Conservation (phyloP, 768 basidiomycete genomes). For the Cystobasidium onofrii region DNA sequence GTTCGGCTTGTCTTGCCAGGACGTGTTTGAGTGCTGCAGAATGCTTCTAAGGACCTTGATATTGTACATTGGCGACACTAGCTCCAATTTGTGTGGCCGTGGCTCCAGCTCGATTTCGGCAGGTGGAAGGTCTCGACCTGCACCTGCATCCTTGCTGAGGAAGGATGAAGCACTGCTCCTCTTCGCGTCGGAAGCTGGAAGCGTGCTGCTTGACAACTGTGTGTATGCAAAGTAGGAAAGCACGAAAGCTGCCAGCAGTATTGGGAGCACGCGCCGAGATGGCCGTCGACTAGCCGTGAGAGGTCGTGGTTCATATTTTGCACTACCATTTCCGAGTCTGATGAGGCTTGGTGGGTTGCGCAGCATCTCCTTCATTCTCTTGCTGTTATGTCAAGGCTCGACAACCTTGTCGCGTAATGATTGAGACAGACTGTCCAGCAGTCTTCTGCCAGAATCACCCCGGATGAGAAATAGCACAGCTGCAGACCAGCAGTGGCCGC, state of each 20-base stretch:
- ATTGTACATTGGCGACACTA: conserved; percentile 2
- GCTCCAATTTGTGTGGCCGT: neutral
- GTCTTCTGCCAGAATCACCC: neutral
- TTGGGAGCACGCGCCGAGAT: neutral
- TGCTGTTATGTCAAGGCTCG: neutral
- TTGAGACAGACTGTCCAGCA: neutral
- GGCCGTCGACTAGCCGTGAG: neutral
- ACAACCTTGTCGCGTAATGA: neutral
- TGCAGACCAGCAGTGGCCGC: neutral
- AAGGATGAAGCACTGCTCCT: neutral
- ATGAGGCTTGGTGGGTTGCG: conserved; percentile 3
- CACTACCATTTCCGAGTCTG: neutral
- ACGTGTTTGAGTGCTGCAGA: conserved; percentile 14
- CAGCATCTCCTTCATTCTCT: conserved; percentile 3
- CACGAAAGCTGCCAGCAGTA: neutral
- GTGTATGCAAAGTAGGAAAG: conserved; percentile 9
- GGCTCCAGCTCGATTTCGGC: neutral
- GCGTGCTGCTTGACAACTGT: neutral
- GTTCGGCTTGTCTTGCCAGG: conserved; percentile 11
- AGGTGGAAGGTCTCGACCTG: neutral
- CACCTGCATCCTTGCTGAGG: neutral
- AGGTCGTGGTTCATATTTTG: neutral
- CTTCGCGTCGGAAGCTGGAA: neutral
- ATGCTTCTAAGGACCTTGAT: conserved; percentile 7
- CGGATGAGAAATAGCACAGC: neutral